Percentiles rank a stretch among this genome's conserved stretches.
Conservation (phyloP, 305 asterid genomes). For the Solanum aculeatissimum region DNA sequence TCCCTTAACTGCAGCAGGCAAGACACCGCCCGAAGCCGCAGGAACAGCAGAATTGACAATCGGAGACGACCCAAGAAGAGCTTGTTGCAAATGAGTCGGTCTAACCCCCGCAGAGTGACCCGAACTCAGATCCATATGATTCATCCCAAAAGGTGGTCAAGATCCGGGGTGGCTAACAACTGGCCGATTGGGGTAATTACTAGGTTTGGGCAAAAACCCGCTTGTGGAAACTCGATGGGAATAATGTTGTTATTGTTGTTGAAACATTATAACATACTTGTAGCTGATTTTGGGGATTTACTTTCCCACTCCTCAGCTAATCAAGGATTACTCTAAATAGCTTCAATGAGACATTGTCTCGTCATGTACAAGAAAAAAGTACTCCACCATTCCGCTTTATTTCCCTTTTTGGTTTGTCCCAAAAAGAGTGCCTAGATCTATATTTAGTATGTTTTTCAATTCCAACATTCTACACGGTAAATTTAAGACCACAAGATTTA, state of each 20-base stretch:
- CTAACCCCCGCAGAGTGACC: slow-evolving; percentile 27
- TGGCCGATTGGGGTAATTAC: slow-evolving; percentile 9
- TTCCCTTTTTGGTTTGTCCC: background rate
- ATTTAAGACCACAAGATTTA: background rate
- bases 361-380: background rate
- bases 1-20: slow-evolving; percentile 14
- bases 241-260: background rate
- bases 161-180: slow-evolving; percentile 7
- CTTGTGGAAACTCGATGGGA: no score
- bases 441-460: background rate
- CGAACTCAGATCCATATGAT: slow-evolving; percentile 41
- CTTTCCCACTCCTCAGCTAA: background rate
- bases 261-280: background rate
- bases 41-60: slow-evolving; percentile 16
- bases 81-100: slow-evolving; percentile 27
- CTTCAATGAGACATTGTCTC: background rate
- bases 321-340: background rate
- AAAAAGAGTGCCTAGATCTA: background rate
- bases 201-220: slow-evolving; percentile 30
- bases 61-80: slow-evolving; percentile 19
- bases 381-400: background rate
- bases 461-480: background rate
- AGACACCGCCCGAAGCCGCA: background rate
- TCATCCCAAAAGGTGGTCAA: slow-evolving; percentile 38
- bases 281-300: background rate